Percentiles rank a stretch among this genome's conserved stretches.
Conservation (phyloP, 768 basidiomycete genomes). For the Lenzites betulinus region DNA sequence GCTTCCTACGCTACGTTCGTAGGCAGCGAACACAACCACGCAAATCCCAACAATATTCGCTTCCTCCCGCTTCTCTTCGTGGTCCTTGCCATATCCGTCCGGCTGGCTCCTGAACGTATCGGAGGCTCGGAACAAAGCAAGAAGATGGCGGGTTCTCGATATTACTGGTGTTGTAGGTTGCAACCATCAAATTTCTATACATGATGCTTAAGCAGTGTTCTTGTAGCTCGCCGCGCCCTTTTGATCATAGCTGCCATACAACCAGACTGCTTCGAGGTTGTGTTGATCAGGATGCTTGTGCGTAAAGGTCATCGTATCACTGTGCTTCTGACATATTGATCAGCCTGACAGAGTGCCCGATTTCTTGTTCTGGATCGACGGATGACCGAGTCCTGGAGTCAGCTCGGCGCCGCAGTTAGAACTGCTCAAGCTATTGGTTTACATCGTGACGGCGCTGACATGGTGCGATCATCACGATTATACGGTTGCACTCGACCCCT, state of each 20-base stretch:
- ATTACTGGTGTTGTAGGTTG: slow-evolving; percentile 92
- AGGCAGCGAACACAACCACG: slow-evolving; percentile 58
- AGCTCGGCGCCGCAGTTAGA: slow-evolving; percentile 88
- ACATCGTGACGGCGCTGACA: slow-evolving; percentile 83
- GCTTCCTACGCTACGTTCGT: slow-evolving; percentile 65
- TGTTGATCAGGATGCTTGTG: slow-evolving; percentile 85
- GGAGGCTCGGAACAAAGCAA: slow-evolving; percentile 77
- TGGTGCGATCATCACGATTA: slow-evolving; percentile 49
- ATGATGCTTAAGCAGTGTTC: slow-evolving; percentile 13
- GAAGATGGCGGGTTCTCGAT: slow-evolving; percentile 80
- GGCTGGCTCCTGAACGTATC: slow-evolving; percentile 84
- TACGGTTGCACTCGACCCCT: neutral
- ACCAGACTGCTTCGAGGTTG: slow-evolving; percentile 88
- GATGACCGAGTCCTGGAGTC: slow-evolving; percentile 96
- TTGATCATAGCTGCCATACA: slow-evolving; percentile 93
- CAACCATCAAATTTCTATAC: neutral
- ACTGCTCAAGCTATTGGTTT: slow-evolving; percentile 93
- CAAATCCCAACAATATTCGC: slow-evolving; percentile 72
- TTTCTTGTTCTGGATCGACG: slow-evolving; percentile 73
- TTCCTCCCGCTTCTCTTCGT: slow-evolving; percentile 94
- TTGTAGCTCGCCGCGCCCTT: slow-evolving; percentile 78
- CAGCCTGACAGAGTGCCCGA: slow-evolving; percentile 57
- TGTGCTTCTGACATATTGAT: neutral
- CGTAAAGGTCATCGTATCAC: slow-evolving; percentile 11
- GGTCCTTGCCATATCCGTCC: slow-evolving; percentile 82